phyloP scores from a whole-genome alignment of 2,329 filamentous ascomycete genomes.

The Alternaria ethzedia region DNA sequence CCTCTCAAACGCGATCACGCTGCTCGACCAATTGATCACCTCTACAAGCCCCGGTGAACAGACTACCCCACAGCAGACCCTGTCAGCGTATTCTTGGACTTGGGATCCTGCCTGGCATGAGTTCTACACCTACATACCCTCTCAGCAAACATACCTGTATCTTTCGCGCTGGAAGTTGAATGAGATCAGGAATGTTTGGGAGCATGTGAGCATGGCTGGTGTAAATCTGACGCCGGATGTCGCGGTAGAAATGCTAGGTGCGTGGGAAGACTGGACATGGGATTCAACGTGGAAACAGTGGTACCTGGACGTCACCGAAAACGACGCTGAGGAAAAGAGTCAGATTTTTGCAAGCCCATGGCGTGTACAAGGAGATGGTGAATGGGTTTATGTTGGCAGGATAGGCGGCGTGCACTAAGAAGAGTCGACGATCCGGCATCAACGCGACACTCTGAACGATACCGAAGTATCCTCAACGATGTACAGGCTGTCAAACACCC shows the following conservation, averaged over 20 bases:
- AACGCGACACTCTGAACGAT: neutral
- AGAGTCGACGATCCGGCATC: neutral
- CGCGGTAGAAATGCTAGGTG: conserved; percentile 15
- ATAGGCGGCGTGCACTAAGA: neutral
- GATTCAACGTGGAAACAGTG: conserved; percentile 20
- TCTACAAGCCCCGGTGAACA: neutral
- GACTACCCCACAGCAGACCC: conserved; percentile 4
- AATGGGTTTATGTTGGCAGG: conserved; percentile 21
- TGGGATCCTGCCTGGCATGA: conserved; percentile 24
- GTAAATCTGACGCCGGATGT: conserved; percentile 8
- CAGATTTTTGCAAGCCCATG: conserved; percentile 21
- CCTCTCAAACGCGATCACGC: conserved; percentile 11
- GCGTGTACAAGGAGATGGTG: conserved; percentile 10
- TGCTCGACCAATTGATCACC: conserved; percentile 13
- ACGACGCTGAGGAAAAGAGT: neutral
- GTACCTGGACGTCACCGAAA: conserved; percentile 15
- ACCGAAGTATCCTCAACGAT: neutral
- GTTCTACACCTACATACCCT: conserved; percentile 15
- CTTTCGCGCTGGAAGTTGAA: conserved; percentile 19
- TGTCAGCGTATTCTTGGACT: conserved; percentile 13
- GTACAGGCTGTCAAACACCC: neutral
- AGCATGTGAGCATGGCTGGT: conserved; percentile 11
- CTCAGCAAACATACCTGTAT: conserved; percentile 10
- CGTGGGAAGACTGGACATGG: conserved; percentile 31
- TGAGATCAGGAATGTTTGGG: conserved; percentile 15